Evolutionary conservation across 2,329 filamentous ascomycete genomes (phyloP).

Genomic region (Fusarium citri): DNA sequence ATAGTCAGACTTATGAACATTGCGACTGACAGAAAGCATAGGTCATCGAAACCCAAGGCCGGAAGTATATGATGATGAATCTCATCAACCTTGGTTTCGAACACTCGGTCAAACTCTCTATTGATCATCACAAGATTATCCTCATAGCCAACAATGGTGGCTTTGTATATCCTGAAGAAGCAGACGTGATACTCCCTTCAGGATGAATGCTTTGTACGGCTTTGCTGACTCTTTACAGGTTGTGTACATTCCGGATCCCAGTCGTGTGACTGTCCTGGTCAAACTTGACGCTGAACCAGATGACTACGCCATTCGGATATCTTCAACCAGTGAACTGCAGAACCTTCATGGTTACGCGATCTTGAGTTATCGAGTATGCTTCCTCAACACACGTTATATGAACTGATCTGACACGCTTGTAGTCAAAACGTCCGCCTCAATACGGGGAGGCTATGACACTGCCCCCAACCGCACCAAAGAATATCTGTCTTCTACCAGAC

Average conservation of each 20-base stretch:
- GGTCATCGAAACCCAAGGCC: not conserved
- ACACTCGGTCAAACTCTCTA: conserved; percentile 1
- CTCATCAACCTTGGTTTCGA: conserved; percentile 12
- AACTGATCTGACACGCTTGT: not conserved
- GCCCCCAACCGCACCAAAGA: not conserved
- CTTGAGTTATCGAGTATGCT: not conserved
- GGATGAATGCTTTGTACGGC: not conserved
- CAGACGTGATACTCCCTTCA: not conserved
- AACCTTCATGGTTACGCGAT: not conserved
- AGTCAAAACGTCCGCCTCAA: not conserved
- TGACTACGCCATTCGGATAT: not conserved
- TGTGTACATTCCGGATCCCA: conserved; percentile 3
- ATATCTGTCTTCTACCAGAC: not conserved
- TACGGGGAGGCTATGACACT: conserved; percentile 6
- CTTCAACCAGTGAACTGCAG: not conserved
- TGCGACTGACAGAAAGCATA: not conserved
- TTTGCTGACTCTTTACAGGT: not conserved
- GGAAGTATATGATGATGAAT: conserved; percentile 8
- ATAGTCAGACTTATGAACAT: accelerated
- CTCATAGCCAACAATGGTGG: conserved; percentile 11
- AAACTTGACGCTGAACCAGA: not conserved
- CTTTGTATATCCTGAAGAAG: conserved; percentile 1
- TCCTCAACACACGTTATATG: accelerated
- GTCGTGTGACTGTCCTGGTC: conserved; percentile 1
- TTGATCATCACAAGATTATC: conserved; percentile 3